Evolutionary conservation across 192 early-diverging fungal species (phyloP), one percentile per base, ranked within the genome.

Genomic region (Coemansia sp.): DNA sequence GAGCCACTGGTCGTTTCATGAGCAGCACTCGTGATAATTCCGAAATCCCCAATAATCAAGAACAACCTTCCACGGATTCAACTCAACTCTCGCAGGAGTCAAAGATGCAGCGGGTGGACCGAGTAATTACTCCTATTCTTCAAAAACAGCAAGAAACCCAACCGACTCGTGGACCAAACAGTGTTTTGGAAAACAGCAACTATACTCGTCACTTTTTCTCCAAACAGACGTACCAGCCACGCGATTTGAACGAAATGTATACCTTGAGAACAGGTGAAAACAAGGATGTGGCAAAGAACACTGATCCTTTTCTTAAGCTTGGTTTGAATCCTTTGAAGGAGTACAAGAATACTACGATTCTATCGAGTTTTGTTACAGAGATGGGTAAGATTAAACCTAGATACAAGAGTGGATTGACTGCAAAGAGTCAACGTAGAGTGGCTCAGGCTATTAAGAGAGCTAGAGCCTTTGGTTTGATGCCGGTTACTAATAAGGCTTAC

Each of bases 371-470:
- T 58, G 65, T 84, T 46, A 73, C 82, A 4, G 80, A 78, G 6
- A 75, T 86, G 67, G 84, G 84, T 39, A 69, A 72, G 27, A 81
- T 86, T 37, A 68, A 78, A 64, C 81, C 82, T 26, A 64, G 81
- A 45, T 64, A 78, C 54, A 67, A 81, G 54, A 83, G 82, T 14
- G 71, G 77, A 7, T 74, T 86, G 29, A 77, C 78, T 9, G 76
- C 78, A 41, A 82, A 82, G 47, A 80, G 75, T 22, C 84, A 86
- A 64, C 78, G 80, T 26, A 70, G 73, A 4, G 36, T 86, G 7
- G 75, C 80, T 22, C 81, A 80, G 70, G 78, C 81, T 27, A 81
- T 86, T 33, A 78, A 80, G 32, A 66, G 84, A 29, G 84, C 80
- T 1, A 71, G 84, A 9, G 76, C 84, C 4, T 79, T 79, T 57